Conservation (phyloP, 2,329 filamentous ascomycete genomes). For the Myriosclerotinia duriaeana region DNA sequence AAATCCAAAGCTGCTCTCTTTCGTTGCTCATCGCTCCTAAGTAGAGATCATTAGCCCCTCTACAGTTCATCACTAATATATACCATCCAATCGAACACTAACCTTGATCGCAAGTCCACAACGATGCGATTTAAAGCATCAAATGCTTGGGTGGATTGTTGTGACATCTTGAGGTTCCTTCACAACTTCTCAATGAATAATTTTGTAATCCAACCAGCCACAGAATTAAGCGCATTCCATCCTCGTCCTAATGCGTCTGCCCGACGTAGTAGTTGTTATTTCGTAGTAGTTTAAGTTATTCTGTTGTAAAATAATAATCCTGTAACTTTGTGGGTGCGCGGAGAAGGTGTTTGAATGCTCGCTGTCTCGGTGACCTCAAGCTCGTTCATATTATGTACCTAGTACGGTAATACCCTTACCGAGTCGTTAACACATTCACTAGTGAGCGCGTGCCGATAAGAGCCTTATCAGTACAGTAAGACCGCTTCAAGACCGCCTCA, state of each 20-base stretch:
- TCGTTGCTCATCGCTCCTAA: conserved; percentile 39
- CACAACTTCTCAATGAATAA: conserved; percentile 18
- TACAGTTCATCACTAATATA: background rate
- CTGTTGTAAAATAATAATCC: background rate
- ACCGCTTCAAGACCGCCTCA: conserved; percentile 1
- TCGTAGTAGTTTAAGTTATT: conserved; percentile 4
- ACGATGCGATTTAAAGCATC: conserved; percentile 39
- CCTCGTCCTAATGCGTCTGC: conserved; percentile 33
- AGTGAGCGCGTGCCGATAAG: conserved; percentile 2
- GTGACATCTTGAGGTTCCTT: conserved; percentile 39
- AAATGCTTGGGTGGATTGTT: conserved; percentile 36
- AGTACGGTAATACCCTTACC: too few relatives aligned
- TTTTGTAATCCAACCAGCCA: conserved; percentile 26
- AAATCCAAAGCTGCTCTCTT: conserved; percentile 41
- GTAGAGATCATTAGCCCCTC: conserved; percentile 21
- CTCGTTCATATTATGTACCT: background rate
- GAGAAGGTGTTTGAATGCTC: background rate
- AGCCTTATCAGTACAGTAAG: conserved; percentile 9
- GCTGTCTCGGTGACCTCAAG: conserved; percentile 3
- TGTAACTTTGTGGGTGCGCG: background rate
- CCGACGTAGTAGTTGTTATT: conserved; percentile 10
- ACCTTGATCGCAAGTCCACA: conserved; percentile 39
- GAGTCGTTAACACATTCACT: background rate
- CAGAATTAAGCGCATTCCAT: conserved; percentile 34
- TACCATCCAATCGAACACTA: conserved; percentile 30